A percentile compares a stretch with the other conserved stretches of the same genome.
Evolutionary conservation across 2,329 filamentous ascomycete genomes (phyloP).

Genomic region (Colletotrichum camelliae): DNA sequence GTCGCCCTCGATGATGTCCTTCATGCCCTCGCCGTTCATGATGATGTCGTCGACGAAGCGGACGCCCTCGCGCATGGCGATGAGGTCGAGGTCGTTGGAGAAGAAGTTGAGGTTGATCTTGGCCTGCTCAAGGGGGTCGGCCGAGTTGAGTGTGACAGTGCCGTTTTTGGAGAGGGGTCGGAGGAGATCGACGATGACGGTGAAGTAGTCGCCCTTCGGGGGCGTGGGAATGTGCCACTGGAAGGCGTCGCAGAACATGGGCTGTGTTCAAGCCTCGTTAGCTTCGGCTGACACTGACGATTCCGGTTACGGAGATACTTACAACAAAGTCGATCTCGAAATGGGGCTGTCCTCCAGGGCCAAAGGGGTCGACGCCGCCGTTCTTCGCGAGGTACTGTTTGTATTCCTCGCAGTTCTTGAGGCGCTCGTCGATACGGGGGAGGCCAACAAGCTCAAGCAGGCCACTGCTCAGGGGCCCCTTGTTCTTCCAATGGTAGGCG

Average conservation of each 20-base stretch:
- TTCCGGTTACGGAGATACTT: neutral
- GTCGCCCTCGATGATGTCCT: slow-evolving; percentile 54
- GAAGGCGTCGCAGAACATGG: slow-evolving; percentile 57
- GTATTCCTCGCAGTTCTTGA: slow-evolving; percentile 56
- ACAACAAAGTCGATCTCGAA: slow-evolving; percentile 67
- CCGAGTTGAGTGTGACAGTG: slow-evolving; percentile 59
- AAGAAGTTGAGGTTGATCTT: slow-evolving; percentile 67
- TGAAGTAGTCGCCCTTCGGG: slow-evolving; percentile 54
- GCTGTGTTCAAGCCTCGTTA: neutral
- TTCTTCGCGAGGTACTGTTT: slow-evolving; percentile 43
- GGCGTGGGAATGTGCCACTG: slow-evolving; percentile 52
- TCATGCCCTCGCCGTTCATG: slow-evolving; percentile 60
- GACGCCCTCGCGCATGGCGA: slow-evolving; percentile 64
- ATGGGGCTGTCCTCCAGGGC: slow-evolving; percentile 61
- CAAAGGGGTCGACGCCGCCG: slow-evolving; percentile 57
- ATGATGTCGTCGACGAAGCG: slow-evolving; percentile 63
- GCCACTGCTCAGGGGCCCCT: slow-evolving; percentile 45
- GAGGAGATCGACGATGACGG: slow-evolving; percentile 57
- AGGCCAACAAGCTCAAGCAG: slow-evolving; percentile 59
- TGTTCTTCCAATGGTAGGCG: slow-evolving; percentile 41
- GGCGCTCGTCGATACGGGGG: slow-evolving; percentile 59
- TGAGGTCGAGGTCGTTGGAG: slow-evolving; percentile 58
- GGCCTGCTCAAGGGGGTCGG: slow-evolving; percentile 62
- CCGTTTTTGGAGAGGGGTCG: slow-evolving; percentile 49
- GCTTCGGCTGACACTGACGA: neutral